phyloP scores from a whole-genome alignment of 768 basidiomycete species.

The Boletus patriciae region DNA sequence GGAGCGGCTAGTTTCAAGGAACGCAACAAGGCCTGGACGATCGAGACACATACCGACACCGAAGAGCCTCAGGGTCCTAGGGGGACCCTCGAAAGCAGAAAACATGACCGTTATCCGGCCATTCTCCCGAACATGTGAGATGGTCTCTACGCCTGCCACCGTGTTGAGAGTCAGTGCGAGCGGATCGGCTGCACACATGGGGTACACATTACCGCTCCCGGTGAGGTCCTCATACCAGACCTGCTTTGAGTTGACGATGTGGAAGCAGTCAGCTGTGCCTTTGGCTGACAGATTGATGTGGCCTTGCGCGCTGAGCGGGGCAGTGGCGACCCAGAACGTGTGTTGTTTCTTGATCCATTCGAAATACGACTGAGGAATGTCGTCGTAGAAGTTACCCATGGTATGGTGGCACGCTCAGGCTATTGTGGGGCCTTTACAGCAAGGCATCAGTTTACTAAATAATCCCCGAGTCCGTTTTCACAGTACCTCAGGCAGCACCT shows the following conservation, averaged over 20 bases:
- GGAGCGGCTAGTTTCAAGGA: neutral
- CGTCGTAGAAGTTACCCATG: conserved; percentile 61
- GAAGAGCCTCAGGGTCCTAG: conserved; percentile 56
- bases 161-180: neutral
- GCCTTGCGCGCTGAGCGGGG: conserved; percentile 55
- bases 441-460: too few species aligned
- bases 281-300: conserved; percentile 73
- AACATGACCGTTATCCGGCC: conserved; percentile 64
- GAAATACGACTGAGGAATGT: conserved; percentile 53
- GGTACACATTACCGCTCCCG: conserved; percentile 54
- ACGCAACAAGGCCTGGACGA: too few species aligned
- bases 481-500: too few species aligned
- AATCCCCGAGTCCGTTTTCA: too few species aligned
- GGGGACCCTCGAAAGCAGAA: conserved; percentile 60
- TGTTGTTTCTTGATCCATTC: conserved; percentile 63
- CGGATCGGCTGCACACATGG: neutral
- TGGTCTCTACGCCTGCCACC: conserved; percentile 53
- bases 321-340: conserved; percentile 71
- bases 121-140: conserved; percentile 63
- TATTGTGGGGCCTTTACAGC: too few species aligned
- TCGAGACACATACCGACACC: conserved; percentile 46
- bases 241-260: conserved; percentile 49
- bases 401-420: neutral
- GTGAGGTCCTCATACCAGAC: conserved; percentile 77
- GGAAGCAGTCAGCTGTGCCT: conserved; percentile 63